phyloP scores from a whole-genome alignment of 2,329 filamentous ascomycete genomes.

The Helotiales sp. region DNA sequence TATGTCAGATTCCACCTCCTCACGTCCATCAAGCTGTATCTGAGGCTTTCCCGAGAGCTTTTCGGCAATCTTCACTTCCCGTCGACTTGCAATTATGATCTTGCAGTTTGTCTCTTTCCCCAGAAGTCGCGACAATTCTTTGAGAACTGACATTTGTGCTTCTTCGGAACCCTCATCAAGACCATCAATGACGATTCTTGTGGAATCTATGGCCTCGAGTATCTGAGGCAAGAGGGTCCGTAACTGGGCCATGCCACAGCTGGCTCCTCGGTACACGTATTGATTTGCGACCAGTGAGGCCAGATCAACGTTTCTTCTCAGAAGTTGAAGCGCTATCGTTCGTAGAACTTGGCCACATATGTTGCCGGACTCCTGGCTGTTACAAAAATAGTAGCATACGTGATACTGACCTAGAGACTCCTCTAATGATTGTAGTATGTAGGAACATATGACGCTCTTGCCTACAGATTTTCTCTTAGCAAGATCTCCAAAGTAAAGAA shows the following conservation, averaged over 20 bases:
- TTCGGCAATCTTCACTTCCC: not conserved
- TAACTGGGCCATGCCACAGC: slow-evolving; percentile 21
- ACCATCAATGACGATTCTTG: slow-evolving; percentile 24
- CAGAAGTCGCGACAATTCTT: not conserved
- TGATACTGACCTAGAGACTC: not conserved
- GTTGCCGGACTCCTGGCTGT: slow-evolving; percentile 17
- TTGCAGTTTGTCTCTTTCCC: not conserved
- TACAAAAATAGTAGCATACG: slow-evolving; percentile 28
- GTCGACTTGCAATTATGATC: not conserved
- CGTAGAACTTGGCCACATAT: slow-evolving; percentile 14
- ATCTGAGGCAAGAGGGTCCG: slow-evolving; percentile 17
- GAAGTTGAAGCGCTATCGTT: slow-evolving; percentile 19
- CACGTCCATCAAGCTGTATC: not conserved
- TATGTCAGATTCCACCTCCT: not conserved
- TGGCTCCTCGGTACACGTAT: slow-evolving; percentile 9
- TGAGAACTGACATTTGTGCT: not conserved
- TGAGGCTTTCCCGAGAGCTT: not conserved
- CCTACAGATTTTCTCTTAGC: not conserved
- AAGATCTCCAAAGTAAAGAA: not conserved
- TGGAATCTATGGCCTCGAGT: not conserved
- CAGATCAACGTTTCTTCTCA: slow-evolving; percentile 15
- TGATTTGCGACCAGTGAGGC: slow-evolving; percentile 20
- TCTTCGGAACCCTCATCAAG: slow-evolving; percentile 14
- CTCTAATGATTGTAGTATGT: not conserved
- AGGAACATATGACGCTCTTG: not conserved